Evolutionary conservation across 352 stramenopile genomes (phyloP).

Genomic region (Phytophthora citrophthora): DNA sequence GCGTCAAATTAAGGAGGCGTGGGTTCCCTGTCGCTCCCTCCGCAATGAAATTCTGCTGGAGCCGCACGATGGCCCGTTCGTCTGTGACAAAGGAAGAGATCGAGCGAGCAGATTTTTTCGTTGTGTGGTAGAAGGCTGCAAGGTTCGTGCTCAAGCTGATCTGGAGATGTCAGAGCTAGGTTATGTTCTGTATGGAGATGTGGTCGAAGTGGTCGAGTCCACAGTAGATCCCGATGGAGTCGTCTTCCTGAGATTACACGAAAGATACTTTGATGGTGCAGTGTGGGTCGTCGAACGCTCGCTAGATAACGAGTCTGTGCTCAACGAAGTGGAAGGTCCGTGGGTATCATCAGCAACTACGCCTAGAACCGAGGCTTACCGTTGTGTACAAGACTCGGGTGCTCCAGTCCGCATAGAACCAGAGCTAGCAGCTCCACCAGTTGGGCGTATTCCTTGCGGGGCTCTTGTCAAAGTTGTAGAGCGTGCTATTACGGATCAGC

Average conservation of each 20-base stretch:
- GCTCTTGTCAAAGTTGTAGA: conserved; percentile 58
- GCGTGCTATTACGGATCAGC: conserved; percentile 63
- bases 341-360: conserved; percentile 25
- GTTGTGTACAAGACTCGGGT: conserved; percentile 74
- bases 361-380: conserved; percentile 40
- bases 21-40: conserved; percentile 77
- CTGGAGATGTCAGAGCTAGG: conserved; percentile 68
- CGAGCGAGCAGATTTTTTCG: conserved; percentile 47
- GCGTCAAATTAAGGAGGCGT: conserved; percentile 46
- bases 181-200: conserved; percentile 79
- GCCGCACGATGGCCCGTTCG: conserved; percentile 54
- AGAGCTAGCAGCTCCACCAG: conserved; percentile 59
- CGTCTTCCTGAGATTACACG: conserved; percentile 68
- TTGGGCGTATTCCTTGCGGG: conserved; percentile 65
- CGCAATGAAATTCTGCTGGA: conserved; percentile 81
- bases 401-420: conserved; percentile 65
- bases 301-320: conserved; percentile 78
- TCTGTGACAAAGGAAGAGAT: background rate
- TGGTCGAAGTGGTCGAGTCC: conserved; percentile 72
- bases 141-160: conserved; percentile 57
- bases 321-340: conserved; percentile 66
- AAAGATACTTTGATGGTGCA: conserved; percentile 70
- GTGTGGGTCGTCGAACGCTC: conserved; percentile 80
- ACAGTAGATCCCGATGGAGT: conserved; percentile 50
- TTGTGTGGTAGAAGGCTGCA: conserved; percentile 83